phyloP scores from a whole-genome alignment of 208 protist genomes.

The Porcisia hertigi region DNA sequence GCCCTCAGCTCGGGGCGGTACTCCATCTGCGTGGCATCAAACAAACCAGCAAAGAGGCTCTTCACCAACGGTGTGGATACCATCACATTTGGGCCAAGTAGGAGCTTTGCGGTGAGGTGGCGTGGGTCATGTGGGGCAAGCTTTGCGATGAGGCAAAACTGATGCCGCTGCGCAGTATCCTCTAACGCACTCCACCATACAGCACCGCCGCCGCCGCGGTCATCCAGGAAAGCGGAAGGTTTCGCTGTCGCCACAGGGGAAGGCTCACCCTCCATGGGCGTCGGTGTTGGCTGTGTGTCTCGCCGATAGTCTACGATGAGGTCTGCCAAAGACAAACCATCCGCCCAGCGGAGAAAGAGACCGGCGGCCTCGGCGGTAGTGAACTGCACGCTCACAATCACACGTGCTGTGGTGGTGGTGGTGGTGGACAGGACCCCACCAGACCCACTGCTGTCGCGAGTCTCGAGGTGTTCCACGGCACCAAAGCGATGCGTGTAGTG shows the following conservation, averaged over 20 bases:
- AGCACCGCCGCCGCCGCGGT: not conserved
- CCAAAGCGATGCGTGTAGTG: slow-evolving; percentile 47
- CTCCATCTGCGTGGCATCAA: slow-evolving; percentile 43
- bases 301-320: slow-evolving; percentile 15
- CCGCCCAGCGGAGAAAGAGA: slow-evolving; percentile 39
- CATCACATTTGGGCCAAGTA: slow-evolving; percentile 58
- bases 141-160: slow-evolving; percentile 17
- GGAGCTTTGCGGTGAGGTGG: slow-evolving; percentile 27
- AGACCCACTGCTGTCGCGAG: slow-evolving; percentile 1
- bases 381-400: slow-evolving; percentile 63
- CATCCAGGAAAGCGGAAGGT: not conserved
- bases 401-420: slow-evolving; percentile 9
- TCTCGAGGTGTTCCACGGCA: slow-evolving; percentile 51
- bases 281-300: not conserved
- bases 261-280: not conserved
- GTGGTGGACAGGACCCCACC: not conserved
- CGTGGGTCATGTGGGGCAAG: slow-evolving; percentile 43
- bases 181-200: slow-evolving; percentile 18
- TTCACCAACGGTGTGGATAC: slow-evolving; percentile 65
- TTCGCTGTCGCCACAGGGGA: not conserved
- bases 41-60: slow-evolving; percentile 63
- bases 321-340: slow-evolving; percentile 11
- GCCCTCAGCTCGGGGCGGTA: slow-evolving; percentile 33
- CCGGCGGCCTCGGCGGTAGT: slow-evolving; percentile 49
- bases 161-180: not conserved